Evolutionary conservation across 208 protist genomes (phyloP).

Genomic region (Trypanosomatidae sp.): DNA sequence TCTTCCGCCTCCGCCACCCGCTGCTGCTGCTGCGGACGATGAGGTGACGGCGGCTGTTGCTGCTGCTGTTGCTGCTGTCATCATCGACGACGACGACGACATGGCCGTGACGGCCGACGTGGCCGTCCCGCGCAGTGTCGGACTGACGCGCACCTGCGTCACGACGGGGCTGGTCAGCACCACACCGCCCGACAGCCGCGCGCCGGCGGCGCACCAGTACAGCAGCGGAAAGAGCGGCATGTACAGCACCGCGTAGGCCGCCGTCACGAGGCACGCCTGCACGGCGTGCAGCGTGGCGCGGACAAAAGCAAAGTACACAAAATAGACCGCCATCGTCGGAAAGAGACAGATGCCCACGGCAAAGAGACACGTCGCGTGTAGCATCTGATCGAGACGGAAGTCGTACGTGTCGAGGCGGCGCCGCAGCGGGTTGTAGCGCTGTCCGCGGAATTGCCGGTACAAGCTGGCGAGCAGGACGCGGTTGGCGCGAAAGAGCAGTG

Average conservation of each 20-base stretch:
- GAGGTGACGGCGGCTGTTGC: too few species aligned
- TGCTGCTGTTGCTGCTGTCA: neutral
- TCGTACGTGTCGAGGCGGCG: constrained; percentile 77
- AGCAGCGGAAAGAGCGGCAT: constrained; percentile 41
- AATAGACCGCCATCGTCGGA: constrained; percentile 87
- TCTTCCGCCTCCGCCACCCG: too few species aligned
- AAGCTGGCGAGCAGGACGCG: constrained; percentile 36
- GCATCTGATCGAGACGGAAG: constrained; percentile 85
- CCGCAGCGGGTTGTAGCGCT: constrained; percentile 90
- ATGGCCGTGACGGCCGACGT: too few species aligned
- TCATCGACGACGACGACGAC: too few species aligned
- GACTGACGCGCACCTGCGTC: constrained; percentile 12
- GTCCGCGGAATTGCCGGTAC: constrained; percentile 79
- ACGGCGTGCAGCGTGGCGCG: constrained; percentile 30
- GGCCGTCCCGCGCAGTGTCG: neutral
- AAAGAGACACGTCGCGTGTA: constrained; percentile 86
- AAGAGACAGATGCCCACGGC: constrained; percentile 83
- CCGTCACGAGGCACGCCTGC: constrained; percentile 32
- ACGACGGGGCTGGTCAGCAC: constrained; percentile 23
- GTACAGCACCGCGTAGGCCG: constrained; percentile 46
- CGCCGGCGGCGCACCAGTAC: constrained; percentile 23
- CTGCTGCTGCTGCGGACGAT: too few species aligned
- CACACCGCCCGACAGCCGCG: constrained; percentile 14
- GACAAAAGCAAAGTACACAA: constrained; percentile 82
- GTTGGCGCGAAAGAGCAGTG: constrained; percentile 54